Conservation (phyloP, 1,139 yeast genomes). For the Kurtzmaniella natalensis region DNA sequence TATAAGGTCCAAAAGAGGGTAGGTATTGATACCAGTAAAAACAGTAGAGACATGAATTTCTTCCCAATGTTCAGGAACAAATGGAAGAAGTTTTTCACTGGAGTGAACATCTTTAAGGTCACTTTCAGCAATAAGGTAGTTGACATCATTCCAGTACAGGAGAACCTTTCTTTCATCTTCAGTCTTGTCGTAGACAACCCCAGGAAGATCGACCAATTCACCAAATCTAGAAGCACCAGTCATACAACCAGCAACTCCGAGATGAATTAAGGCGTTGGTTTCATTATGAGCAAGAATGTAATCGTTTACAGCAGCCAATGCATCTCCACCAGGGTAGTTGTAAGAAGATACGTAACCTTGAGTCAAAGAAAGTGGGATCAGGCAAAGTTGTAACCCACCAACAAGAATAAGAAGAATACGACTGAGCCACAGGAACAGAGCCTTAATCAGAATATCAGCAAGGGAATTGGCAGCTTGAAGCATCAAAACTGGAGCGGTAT, state of each 20-base stretch:
- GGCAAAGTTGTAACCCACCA: constrained; percentile 26
- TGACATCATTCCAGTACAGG: constrained; percentile 50
- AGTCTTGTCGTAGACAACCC: constrained; percentile 66
- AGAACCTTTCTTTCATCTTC: constrained; percentile 44
- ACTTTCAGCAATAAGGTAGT: constrained; percentile 54
- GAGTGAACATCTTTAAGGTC: constrained; percentile 11
- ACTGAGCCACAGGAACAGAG: constrained; percentile 24
- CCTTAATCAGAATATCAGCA: constrained; percentile 35
- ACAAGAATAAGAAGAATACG: constrained; percentile 25
- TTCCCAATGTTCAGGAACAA: constrained; percentile 24
- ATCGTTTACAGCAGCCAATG: constrained; percentile 52
- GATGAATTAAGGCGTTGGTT: constrained; percentile 45
- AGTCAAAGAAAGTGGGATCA: constrained; percentile 36
- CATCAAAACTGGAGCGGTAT: constrained; percentile 66
- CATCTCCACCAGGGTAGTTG: constrained; percentile 90
- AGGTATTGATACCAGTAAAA: constrained; percentile 20
- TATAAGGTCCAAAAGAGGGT: constrained; percentile 15
- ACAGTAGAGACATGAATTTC: constrained; percentile 16
- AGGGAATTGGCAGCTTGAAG: constrained; percentile 64
- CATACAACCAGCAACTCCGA: constrained; percentile 84
- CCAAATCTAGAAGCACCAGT: constrained; percentile 79
- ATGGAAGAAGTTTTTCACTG: constrained; percentile 8
- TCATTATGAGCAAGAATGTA: constrained; percentile 23
- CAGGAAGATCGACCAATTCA: constrained; percentile 39
- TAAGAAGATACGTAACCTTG: constrained; percentile 62